Evolutionary conservation across 2,329 filamentous ascomycete genomes (phyloP).

Genomic region (Penicillium frequentans): DNA sequence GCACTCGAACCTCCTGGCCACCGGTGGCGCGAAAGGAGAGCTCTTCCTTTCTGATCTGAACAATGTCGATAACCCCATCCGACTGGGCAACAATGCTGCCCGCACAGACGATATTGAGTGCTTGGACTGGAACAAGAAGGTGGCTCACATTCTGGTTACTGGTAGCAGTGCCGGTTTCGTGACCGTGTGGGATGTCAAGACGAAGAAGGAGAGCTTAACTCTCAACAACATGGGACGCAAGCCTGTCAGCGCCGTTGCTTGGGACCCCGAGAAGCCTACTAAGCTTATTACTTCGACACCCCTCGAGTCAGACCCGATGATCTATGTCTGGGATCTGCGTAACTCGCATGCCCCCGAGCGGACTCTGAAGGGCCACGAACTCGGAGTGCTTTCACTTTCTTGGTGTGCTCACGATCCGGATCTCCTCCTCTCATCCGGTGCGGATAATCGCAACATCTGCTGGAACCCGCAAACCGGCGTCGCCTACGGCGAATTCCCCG

Average conservation of each 20-base stretch:
- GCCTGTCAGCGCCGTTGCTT: constrained; percentile 90
- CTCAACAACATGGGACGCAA: constrained; percentile 88
- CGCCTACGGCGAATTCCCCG: constrained; percentile 85
- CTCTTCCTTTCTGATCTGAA: constrained; percentile 94
- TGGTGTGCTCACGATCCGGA: constrained; percentile 94
- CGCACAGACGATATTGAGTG: constrained; percentile 95
- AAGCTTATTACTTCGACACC: constrained; percentile 91
- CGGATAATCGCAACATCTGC: constrained; percentile 91
- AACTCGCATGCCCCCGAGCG: constrained; percentile 93
- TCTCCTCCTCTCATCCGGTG: constrained; percentile 87
- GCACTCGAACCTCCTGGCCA: constrained; percentile 86
- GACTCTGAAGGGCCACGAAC: constrained; percentile 86
- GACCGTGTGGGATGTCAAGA: constrained; percentile 97
- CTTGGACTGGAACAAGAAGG: constrained; percentile 97
- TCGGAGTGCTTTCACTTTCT: constrained; percentile 87
- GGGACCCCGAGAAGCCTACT: constrained; percentile 93
- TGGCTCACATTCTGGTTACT: constrained; percentile 92
- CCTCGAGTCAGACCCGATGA: constrained; percentile 82
- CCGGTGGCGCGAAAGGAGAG: constrained; percentile 91
- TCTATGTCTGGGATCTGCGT: constrained; percentile 89
- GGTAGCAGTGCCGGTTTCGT: constrained; percentile 92
- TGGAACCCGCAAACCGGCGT: constrained; percentile 96
- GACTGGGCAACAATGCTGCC: constrained; percentile 81
- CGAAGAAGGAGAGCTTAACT: constrained; percentile 94
- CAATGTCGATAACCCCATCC: constrained; percentile 82